Evolutionary conservation across 768 basidiomycete genomes (phyloP).

Genomic region (Lactarius psammicola): DNA sequence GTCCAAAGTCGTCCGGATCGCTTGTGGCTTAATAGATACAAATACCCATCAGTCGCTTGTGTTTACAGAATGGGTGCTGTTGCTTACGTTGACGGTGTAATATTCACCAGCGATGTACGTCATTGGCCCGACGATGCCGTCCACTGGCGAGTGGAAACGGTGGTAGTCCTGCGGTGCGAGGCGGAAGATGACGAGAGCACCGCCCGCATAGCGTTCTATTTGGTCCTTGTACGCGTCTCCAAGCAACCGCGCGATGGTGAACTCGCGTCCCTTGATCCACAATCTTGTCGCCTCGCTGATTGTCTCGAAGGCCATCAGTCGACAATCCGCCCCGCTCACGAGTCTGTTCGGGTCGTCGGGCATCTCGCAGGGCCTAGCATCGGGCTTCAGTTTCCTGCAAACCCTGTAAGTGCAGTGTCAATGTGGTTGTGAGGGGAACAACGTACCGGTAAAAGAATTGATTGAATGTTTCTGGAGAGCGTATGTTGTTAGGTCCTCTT

Average conservation of each 20-base stretch:
- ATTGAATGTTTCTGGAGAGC: conserved; percentile 77
- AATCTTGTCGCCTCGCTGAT: conserved; percentile 81
- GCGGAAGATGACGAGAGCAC: conserved; percentile 85
- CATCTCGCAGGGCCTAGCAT: conserved; percentile 69
- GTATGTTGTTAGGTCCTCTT: background rate
- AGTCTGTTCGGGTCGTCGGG: conserved; percentile 75
- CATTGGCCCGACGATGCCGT: conserved; percentile 81
- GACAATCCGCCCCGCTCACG: conserved; percentile 91
- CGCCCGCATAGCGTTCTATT: conserved; percentile 69
- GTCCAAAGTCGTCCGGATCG: conserved; percentile 84
- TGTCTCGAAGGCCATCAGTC: conserved; percentile 91
- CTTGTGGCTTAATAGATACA: conserved; percentile 65
- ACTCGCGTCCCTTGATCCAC: conserved; percentile 98
- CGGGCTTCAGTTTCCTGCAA: conserved; percentile 78
- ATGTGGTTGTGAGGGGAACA: background rate
- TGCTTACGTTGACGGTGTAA: conserved; percentile 87
- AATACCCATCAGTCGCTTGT: background rate
- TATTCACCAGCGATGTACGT: conserved; percentile 86
- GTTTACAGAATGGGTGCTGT: background rate
- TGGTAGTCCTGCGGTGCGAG: conserved; percentile 96
- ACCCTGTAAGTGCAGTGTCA: conserved; percentile 4
- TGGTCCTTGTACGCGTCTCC: conserved; percentile 74
- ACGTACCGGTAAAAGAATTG: conserved; percentile 79
- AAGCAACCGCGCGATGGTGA: conserved; percentile 74
- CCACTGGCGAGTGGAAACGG: conserved; percentile 87